phyloP scores from a whole-genome alignment of 371 early-diverging fungal genomes.

The Chytridium lagenaria region DNA sequence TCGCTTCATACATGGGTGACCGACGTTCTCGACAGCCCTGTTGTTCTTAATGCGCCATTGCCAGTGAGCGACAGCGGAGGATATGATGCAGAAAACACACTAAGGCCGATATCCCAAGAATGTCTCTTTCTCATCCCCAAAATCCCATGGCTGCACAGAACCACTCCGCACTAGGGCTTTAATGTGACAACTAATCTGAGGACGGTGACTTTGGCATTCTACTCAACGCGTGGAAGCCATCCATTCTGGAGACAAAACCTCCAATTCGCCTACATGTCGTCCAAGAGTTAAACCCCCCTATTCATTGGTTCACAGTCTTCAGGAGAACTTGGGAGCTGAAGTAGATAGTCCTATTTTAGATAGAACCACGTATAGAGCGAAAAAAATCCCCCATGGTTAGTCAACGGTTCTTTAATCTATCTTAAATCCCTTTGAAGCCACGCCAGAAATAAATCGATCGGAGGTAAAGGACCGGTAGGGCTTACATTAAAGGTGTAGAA shows the following conservation, averaged over 20 bases:
- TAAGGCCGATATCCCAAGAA: no score
- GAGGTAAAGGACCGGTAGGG: no score
- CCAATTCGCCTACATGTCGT: slow-evolving; percentile 44
- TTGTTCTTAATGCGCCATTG: not conserved
- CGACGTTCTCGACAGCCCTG: slow-evolving; percentile 9
- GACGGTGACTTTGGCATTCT: slow-evolving; percentile 44
- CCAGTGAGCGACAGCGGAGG: not conserved
- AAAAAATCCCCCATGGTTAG: not conserved
- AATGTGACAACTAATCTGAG: slow-evolving; percentile 17
- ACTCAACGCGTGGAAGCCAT: slow-evolving; percentile 51
- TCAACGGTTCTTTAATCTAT: not conserved
- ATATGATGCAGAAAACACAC: not conserved
- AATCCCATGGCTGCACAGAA: no score
- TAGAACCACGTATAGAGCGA: not conserved
- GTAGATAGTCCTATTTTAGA: not conserved
- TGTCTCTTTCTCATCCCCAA: no score
- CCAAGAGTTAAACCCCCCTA: slow-evolving; percentile 44
- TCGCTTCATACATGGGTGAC: slow-evolving; percentile 9
- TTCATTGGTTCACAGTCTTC: slow-evolving; percentile 30
- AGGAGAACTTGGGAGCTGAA: slow-evolving; percentile 34
- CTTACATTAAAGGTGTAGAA: no score
- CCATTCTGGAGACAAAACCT: slow-evolving; percentile 47
- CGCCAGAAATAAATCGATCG: no score
- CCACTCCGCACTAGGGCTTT: no score
- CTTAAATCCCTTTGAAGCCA: no score